Conservation (phyloP, 116 monocot species). For the Posidonia oceanica region DNA sequence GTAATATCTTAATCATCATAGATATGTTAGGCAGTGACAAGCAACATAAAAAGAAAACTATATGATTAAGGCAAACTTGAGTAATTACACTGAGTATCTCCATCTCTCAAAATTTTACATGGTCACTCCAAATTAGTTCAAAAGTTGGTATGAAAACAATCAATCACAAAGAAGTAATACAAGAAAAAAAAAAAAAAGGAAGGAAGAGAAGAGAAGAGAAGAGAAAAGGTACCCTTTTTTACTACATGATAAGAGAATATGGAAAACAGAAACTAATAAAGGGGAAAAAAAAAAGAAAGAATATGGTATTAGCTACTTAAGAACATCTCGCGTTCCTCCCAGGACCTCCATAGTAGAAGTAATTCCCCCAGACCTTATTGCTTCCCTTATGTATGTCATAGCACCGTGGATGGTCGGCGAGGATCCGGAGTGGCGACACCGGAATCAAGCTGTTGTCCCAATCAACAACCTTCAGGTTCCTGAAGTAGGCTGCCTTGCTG, state of each 20-base stretch:
- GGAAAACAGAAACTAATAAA: neutral
- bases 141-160: neutral
- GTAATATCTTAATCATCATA: no score
- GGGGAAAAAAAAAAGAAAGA: neutral
- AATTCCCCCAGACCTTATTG: constrained; percentile 53
- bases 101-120: constrained; percentile 1
- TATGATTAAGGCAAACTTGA: neutral
- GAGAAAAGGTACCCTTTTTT: no score
- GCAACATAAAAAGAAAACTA: neutral
- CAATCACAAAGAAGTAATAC: neutral
- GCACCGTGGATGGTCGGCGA: constrained; percentile 55
- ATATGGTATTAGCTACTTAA: neutral
- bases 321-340: constrained; percentile 29
- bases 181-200: neutral
- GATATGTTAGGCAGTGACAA: no score
- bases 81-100: neutral
- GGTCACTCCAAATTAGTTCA: neutral
- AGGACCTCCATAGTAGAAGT: constrained; percentile 74
- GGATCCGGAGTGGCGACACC: constrained; percentile 20
- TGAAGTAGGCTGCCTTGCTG: constrained; percentile 48
- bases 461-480: constrained; percentile 62
- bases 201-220: no score
- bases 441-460: constrained; percentile 72
- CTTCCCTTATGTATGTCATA: constrained; percentile 48
- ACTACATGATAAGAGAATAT: neutral